Conservation (phyloP, 2,329 filamentous ascomycete genomes). For the Ophiostoma fasciatum region DNA sequence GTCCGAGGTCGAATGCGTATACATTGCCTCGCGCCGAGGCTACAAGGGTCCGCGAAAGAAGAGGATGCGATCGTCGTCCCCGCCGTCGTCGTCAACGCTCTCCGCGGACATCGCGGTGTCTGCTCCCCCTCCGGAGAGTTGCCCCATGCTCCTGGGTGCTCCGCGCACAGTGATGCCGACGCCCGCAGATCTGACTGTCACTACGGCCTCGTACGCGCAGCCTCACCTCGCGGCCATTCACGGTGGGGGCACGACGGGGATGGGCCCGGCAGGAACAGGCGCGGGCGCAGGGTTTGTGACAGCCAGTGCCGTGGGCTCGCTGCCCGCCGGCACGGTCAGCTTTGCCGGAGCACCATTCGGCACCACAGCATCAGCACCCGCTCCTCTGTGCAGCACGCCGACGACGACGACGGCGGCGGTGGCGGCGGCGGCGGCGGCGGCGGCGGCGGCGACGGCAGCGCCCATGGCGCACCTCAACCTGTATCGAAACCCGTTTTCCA, state of each 20-base stretch:
- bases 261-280: conserved; percentile 1
- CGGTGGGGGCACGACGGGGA: background rate
- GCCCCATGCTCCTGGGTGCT: conserved; percentile 29
- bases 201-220: background rate
- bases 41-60: conserved; percentile 55
- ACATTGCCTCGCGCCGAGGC: conserved; percentile 59
- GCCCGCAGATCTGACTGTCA: conserved; percentile 12
- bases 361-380: conserved; percentile 7
- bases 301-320: conserved; percentile 18
- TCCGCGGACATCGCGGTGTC: conserved; percentile 7
- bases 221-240: background rate
- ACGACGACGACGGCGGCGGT: no score
- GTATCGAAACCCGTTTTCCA: conserved; percentile 25
- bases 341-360: conserved; percentile 1
- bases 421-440: no score
- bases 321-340: background rate
- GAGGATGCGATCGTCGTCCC: conserved; percentile 34
- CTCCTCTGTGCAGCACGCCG: conserved; percentile 12
- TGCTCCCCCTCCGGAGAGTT: conserved; percentile 20
- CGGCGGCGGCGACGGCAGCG: conserved; percentile 7
- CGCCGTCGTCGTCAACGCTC: conserved; percentile 19
- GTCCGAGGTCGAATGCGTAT: conserved; percentile 48
- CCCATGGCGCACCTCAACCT: conserved; percentile 24
- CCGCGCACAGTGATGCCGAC: conserved; percentile 15
- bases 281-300: no score